Evolutionary conservation across 148 eudicot genomes (phyloP).

Genomic region (Heliamphora exappendiculata): DNA sequence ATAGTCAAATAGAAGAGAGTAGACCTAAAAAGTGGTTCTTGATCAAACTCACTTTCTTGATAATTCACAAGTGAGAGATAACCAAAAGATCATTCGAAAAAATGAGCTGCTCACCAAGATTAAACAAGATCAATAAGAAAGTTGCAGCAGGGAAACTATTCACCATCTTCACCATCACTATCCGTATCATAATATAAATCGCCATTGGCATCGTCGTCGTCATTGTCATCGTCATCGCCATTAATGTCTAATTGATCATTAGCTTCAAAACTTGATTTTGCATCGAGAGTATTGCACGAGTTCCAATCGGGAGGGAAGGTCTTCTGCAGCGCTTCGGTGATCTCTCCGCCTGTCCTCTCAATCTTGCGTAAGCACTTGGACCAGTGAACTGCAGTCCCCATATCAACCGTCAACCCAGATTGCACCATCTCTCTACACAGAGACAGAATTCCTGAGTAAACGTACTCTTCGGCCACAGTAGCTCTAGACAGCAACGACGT

Average conservation of each 20-base stretch:
- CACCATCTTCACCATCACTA: conserved; percentile 27
- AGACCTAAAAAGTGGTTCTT: no score
- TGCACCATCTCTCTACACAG: conserved; percentile 74
- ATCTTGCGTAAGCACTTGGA: conserved; percentile 79
- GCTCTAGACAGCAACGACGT: conserved; percentile 85
- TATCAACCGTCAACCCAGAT: conserved; percentile 66
- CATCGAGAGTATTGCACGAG: conserved; percentile 27
- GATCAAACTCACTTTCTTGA: neutral
- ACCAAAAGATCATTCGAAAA: no score
- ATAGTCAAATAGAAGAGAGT: no score
- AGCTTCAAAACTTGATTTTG: conserved; percentile 20
- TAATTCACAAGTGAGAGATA: neutral
- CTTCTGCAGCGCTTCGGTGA: conserved; percentile 89
- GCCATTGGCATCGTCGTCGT: neutral
- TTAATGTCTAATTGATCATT: conserved; percentile 22
- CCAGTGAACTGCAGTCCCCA: conserved; percentile 99
- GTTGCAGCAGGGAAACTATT: no score
- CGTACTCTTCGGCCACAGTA: conserved; percentile 77
- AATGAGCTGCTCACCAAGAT: no score
- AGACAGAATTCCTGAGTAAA: conserved; percentile 53
- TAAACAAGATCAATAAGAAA: neutral
- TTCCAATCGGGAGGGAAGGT: conserved; percentile 97
- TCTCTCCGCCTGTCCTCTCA: conserved; percentile 71
- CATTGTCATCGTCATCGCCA: conserved; percentile 21
- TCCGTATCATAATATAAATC: conserved; percentile 20